Evolutionary conservation across 495 filamentous ascomycete genomes (phyloP).

Genomic region (Hypoxylon trugodes): DNA sequence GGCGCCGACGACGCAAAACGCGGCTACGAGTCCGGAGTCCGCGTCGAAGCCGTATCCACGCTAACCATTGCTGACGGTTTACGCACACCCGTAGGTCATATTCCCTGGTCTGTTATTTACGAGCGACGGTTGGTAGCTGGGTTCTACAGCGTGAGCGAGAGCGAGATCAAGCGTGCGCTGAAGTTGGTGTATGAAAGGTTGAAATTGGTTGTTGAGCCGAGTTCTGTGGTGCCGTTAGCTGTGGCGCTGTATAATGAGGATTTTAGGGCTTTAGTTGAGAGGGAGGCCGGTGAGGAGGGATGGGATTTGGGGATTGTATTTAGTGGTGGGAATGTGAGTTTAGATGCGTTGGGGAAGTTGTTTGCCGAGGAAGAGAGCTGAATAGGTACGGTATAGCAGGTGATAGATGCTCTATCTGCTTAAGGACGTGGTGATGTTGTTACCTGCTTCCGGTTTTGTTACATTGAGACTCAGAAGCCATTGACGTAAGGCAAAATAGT

Average conservation of each 20-base stretch:
- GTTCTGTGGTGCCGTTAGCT: slow-evolving; percentile 84
- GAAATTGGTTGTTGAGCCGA: slow-evolving; percentile 93
- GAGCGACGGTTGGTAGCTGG: slow-evolving; percentile 73
- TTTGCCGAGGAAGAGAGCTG: slow-evolving; percentile 53
- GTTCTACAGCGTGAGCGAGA: slow-evolving; percentile 81
- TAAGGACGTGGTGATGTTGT: background rate
- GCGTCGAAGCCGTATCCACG: slow-evolving; percentile 72
- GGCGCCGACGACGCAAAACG: slow-evolving; percentile 84
- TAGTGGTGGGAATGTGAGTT: slow-evolving; percentile 88
- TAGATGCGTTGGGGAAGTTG: slow-evolving; percentile 77
- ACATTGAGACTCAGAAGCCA: too few relatives aligned
- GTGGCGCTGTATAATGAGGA: slow-evolving; percentile 85
- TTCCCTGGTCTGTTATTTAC: slow-evolving; percentile 84
- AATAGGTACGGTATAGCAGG: background rate
- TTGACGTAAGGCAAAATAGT: too few relatives aligned
- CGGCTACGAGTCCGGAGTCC: slow-evolving; percentile 66
- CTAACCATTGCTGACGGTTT: slow-evolving; percentile 92
- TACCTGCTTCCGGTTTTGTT: too few relatives aligned
- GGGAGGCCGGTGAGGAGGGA: slow-evolving; percentile 73
- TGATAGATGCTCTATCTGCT: background rate
- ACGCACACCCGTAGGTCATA: slow-evolving; percentile 79
- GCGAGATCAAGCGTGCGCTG: slow-evolving; percentile 82
- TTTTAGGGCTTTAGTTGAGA: slow-evolving; percentile 74
- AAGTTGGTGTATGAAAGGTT: slow-evolving; percentile 83
- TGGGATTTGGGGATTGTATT: slow-evolving; percentile 91